Conservation (phyloP, 352 stramenopile species). For the Pythium scleroteichum region DNA sequence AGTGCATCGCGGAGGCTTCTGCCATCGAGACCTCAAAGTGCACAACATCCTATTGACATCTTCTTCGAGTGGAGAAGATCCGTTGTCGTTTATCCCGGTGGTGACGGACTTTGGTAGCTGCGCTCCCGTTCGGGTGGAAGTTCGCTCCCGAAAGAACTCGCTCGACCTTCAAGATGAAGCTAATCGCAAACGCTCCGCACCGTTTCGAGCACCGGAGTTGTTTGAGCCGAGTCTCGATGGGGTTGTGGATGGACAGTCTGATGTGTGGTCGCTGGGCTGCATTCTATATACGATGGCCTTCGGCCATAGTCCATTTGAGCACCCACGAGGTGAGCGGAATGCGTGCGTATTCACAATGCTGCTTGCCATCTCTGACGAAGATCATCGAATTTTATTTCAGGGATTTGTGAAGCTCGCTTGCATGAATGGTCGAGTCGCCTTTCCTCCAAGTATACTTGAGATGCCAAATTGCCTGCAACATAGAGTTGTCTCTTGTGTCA, state of each 20-base stretch:
- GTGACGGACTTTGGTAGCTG: conserved; percentile 88
- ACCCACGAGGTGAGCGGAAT: conserved; percentile 55
- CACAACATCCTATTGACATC: conserved; percentile 83
- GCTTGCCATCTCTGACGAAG: not conserved
- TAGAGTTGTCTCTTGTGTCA: no score
- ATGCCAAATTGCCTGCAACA: conserved; percentile 1
- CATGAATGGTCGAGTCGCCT: conserved; percentile 76
- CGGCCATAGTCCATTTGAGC: conserved; percentile 77
- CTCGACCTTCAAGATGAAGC: conserved; percentile 80
- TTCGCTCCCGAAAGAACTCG: conserved; percentile 67
- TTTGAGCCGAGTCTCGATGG: conserved; percentile 73
- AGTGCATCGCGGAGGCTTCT: conserved; percentile 78
- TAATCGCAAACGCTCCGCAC: conserved; percentile 79
- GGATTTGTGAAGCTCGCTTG: conserved; percentile 85
- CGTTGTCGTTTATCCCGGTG: conserved; percentile 75
- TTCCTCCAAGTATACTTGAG: conserved; percentile 54
- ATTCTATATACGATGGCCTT: conserved; percentile 89
- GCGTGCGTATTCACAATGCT: conserved; percentile 5
- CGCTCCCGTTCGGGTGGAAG: conserved; percentile 64
- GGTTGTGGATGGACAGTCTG: conserved; percentile 74
- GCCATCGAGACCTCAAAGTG: conserved; percentile 84
- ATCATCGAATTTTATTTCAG: conserved; percentile 23
- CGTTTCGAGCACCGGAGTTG: conserved; percentile 83
- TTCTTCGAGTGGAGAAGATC: conserved; percentile 61
- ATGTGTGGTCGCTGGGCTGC: conserved; percentile 85